Conservation (phyloP, 148 eudicot species). For the Fallopia convolvulus region DNA sequence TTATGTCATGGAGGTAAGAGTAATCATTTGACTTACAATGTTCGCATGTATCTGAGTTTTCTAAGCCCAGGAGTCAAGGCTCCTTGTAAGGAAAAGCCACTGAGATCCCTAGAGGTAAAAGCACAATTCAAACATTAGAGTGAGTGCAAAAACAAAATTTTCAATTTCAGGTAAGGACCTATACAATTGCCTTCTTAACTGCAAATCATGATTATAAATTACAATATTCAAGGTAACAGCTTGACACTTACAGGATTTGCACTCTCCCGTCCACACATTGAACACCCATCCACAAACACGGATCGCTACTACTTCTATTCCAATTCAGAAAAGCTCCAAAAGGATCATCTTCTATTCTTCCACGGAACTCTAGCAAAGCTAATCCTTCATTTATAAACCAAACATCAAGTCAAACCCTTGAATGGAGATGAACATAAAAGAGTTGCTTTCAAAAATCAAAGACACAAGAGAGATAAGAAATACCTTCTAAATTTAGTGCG, state of each 20-base stretch:
- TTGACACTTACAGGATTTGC: constrained; percentile 32
- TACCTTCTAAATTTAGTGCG: constrained; percentile 40
- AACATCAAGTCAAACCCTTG: neutral
- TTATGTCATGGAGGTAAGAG: neutral
- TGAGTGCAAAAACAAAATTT: neutral
- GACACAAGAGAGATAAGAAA: neutral
- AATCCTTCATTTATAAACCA: constrained; percentile 20
- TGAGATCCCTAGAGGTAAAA: constrained; percentile 26
- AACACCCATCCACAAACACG: constrained; percentile 42
- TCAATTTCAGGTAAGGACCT: neutral
- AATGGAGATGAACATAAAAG: neutral
- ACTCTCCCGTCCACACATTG: constrained; percentile 34
- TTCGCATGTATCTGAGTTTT: constrained; percentile 37
- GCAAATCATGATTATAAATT: neutral
- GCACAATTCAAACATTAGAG: neutral
- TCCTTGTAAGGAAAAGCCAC: constrained; percentile 36
- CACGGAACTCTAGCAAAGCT: constrained; percentile 37
- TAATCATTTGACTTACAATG: constrained; percentile 26
- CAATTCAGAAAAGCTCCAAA: constrained; percentile 32
- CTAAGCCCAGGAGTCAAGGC: constrained; percentile 28
- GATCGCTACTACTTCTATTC: constrained; percentile 31
- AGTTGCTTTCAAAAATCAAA: neutral
- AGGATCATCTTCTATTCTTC: constrained; percentile 35
- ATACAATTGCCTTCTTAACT: too few species aligned
- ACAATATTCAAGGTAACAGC: neutral